Base-by-base conservation (phyloP, 179 eudicot genomes). In the Beta corolliflora region DNA sequence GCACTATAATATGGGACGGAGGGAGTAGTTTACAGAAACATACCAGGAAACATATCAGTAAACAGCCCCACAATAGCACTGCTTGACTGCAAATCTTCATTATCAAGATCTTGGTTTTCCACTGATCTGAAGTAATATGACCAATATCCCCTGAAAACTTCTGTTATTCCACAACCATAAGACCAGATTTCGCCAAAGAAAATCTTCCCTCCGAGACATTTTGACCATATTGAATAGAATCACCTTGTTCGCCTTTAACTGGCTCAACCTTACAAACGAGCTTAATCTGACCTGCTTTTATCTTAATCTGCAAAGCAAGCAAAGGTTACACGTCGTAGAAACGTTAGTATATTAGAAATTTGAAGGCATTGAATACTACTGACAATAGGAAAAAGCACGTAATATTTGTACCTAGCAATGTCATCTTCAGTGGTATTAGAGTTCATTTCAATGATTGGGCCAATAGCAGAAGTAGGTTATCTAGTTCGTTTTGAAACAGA, bases 11-110 rank as follows among this genome's bases (percentile, higher is more conserved):
- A 31, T 31, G 36, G 36, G 36, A 31, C 36, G 36, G 36, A 31
- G 36, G 1, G 36, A 31, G 36, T 31, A 31, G 36, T 31, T 50
- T 71, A 48, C 8, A 48, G 73, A 80, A 19, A 50, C 64, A 67
- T 84, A 95, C 99, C 98, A 80, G 99, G 99, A 87, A 98, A 96
- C 99, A 96, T 96, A 88, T 96, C 99, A 81, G 92, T 90, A 86
- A 98, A 96, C 71, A 86, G 69, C 86, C 99, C 99, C 70, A 88
- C 87, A 76, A 96, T 94, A 78, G 88, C 70, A 76, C 83, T 80
- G 36, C 86, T 81, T 71, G 93, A 84, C 54, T 85, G 89, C 79
- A 71, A 54, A 46, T 86, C 92, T 88, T 96, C 96, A 86, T 83
- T 73, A 79, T 94, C 97, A 75, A 81, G 53, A 46, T 83, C 89